Base-by-base conservation (phyloP, 2,329 filamentous ascomycete species). In the Colletotrichum lentis region DNA sequence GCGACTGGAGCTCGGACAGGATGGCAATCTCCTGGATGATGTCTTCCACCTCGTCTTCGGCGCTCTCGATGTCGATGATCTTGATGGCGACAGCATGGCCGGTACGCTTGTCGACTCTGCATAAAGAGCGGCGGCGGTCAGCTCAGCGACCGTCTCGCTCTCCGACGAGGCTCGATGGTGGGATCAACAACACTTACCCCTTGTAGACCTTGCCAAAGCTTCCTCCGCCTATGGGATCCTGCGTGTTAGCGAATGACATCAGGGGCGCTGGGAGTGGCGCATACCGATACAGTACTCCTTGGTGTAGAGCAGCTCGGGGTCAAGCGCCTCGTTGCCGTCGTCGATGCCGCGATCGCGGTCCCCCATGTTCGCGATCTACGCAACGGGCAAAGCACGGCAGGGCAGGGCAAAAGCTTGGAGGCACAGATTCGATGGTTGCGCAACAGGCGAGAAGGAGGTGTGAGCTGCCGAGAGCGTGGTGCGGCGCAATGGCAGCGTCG, bases 121-220 rank as follows among this genome's bases (percentile, higher is more conserved):
- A 49, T 14, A n/a, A 18, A 22, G 35, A n/a, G 5, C 12, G 24
- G 5, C 12, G 24, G 75, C 31, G 31, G 31, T 35, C 31, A 35
- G 31, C 31, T 64, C 43, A 68, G 60, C 20, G n/a, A n/a, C n/a
- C n/a, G n/a, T n/a, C 24, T 31, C 7, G 10, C 5, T 14, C 73
- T 59, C 39, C 35, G n/a, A 14, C 27, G 44, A 2, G n/a, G 10
- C 47, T 18, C 31, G 31, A 10, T 10, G 7, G 16, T n/a, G 35
- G 44, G 37, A 62, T 22, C 24, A 35, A 27, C 24, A 35, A 27
- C 6, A 10, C 64, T 70, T 84, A 94, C 92, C 96, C 96, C 86
- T 98, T 98, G 86, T 95, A 99, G 70, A 99, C 96, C 81, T 96
- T 97, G 76, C 96, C 96, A 82, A 99, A 99, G 80, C 95, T 98